Base-by-base conservation (phyloP, 2,329 filamentous ascomycete species). In the Anthostomella pinea region DNA sequence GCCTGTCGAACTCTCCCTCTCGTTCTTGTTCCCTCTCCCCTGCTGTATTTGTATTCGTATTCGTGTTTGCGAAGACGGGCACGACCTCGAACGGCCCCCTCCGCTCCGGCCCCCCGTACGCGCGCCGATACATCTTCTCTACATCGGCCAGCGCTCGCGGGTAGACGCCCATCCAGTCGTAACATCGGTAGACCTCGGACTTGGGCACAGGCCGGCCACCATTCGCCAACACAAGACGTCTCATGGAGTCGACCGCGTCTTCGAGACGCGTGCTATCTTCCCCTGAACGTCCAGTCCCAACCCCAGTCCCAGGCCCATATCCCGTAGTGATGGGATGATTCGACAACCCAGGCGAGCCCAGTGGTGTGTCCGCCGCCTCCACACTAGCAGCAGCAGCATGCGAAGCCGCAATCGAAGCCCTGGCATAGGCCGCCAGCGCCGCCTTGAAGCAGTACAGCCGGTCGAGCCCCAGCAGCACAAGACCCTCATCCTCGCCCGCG, bases 391-490 rank as follows among this genome's bases (percentile, higher is more conserved):
- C 8, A 24, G 21, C n/a, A 32, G 30, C 10, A 11, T 4, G 8
- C 15, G 36, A 21, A 2, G 18, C 11, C 14, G 7, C 22, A 25
- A 15, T 13, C 24, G 46, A 38, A 1, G 67, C 69, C 39, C 66
- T 67, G 4, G 73, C 69, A 55, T 82, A 82, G 45, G 69, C 70
- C 13, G 73, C 69, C 8, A 84, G 66, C 1, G 77, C 75, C 30
- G 69, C 67, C 56, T 82, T 82, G 63, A 85, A 77, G 26, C 75
- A 79, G 61, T 82, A 85, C 29, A 82, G 58, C 32, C 77, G 69
- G 57, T 84, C 80, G 8, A 83, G 67, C 0, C 77, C 70, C 10
- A 82, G 56, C 6, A 85, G 62, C 0, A 72, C 79, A 8, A 85
- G 66, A 13, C 77, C 77, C 17, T 76, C 72, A 13, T 77, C 77